Evolutionary conservation across 2,329 filamentous ascomycete species (phyloP).

Genomic region (Phoma herbarum): DNA sequence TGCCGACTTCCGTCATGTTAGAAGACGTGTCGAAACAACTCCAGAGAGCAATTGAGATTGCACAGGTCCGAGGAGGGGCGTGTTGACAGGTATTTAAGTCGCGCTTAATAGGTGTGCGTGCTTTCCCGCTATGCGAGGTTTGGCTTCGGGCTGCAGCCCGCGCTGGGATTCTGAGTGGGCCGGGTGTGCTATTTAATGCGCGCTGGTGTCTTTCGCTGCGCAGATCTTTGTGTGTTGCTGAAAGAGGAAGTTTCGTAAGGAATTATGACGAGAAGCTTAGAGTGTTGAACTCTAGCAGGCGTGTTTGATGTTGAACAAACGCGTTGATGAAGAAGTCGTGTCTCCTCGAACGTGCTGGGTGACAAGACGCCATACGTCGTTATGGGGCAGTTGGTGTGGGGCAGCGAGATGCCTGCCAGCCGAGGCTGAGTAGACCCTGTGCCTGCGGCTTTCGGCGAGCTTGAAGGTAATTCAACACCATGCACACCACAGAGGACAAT

Average conservation of each 20-base stretch:
- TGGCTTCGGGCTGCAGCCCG: constrained; percentile 30
- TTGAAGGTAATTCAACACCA: background rate
- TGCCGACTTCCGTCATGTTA: constrained; percentile 40
- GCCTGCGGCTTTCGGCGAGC: background rate
- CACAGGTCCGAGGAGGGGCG: constrained; percentile 26
- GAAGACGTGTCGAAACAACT: constrained; percentile 19
- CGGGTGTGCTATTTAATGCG: constrained; percentile 18
- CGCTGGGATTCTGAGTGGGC: constrained; percentile 31
- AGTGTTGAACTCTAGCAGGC: constrained; percentile 49
- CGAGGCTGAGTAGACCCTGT: background rate
- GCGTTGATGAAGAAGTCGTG: constrained; percentile 19
- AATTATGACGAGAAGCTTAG: constrained; percentile 25
- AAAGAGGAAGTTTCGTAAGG: too few species aligned
- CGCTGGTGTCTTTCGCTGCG: constrained; percentile 10
- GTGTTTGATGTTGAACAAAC: constrained; percentile 38
- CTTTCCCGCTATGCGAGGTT: constrained; percentile 41
- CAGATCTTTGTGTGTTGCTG: background rate
- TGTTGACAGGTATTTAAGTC: constrained; percentile 31
- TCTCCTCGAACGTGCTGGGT: constrained; percentile 14
- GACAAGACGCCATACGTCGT: constrained; percentile 8
- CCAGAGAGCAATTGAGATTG: constrained; percentile 30
- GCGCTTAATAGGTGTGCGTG: constrained; percentile 33
- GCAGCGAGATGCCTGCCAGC: constrained; percentile 4
- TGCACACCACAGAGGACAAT: background rate
- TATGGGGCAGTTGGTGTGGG: constrained; percentile 15